Evolutionary conservation across 805 yeast species (phyloP), one percentile per base, ranked within the genome.

Genomic region (Kuraishia hungarica): DNA sequence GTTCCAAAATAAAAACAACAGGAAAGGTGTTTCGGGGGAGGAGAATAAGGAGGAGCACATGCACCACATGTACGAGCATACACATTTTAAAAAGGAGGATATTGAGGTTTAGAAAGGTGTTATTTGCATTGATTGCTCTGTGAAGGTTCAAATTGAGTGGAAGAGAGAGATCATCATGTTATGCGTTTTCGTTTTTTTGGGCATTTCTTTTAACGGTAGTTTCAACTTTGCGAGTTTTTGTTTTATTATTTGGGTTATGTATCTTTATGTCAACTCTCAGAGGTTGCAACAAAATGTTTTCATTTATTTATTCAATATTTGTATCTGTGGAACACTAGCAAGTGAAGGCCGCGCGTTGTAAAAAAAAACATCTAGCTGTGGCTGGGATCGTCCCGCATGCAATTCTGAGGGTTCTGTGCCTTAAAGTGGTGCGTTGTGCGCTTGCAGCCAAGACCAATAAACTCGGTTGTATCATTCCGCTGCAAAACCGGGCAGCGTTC

Each of bases 1-100:
- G 2, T 64, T 21, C 51, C 24, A 21, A 35, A 23, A 23, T 17
- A 49, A 24, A 17, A 21, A 49, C 51, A 49, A 23, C 35, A 23
- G 20, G 24, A 23, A 49, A 24, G n/a, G 43, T 35, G 8, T 17
- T 13, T 35, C 11, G 17, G 35, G 35, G 3, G 21, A 49, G 15
- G 26, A 47, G 17, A 21, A 11, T 10, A 21, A 47, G 21, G 26
- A 47, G 50, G 26, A 47, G 13, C 23, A 23, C 17, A 11, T 19
- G 28, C 35, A 49, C 35, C 20, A 24, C 35, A 24, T 13, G 51
- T 10, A 49, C 51, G 51, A 49, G 51, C 26, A n/a, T 15, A 35
- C 17, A 35, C 15, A 6, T 13, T 35, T 35, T 17, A 35, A 35
- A 17, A 35, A 35, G 43, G 43, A 35, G 43, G 43, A 35, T 35